Percentiles rank a stretch among this genome's conserved stretches.
phyloP scores from a whole-genome alignment of 2,329 filamentous ascomycete genomes.

The Stachybotrys chlorohalonatus region DNA sequence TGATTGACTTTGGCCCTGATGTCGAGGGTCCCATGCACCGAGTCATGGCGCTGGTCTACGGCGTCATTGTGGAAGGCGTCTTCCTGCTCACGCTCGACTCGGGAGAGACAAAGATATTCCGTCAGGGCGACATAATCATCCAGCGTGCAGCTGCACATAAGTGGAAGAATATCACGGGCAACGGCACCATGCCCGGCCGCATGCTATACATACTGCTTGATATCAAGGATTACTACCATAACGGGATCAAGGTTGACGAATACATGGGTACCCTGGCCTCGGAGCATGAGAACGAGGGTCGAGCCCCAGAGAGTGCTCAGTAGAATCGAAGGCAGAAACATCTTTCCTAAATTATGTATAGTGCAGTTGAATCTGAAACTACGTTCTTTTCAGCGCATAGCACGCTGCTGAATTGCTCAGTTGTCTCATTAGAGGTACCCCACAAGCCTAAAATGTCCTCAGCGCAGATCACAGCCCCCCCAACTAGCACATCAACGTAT shows the following conservation, averaged over 20 bases:
- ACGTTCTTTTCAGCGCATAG: no score
- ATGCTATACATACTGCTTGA: constrained; percentile 4
- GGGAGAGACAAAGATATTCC: constrained; percentile 36
- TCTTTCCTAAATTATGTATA: no score
- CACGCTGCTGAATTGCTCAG: no score
- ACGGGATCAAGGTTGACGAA: neutral
- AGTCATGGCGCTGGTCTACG: constrained; percentile 45
- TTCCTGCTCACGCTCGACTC: constrained; percentile 42
- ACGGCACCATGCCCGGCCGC: constrained; percentile 3
- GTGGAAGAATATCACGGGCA: constrained; percentile 32
- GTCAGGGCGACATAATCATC: constrained; percentile 43
- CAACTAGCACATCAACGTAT: no score
- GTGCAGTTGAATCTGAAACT: no score
- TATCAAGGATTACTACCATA: neutral
- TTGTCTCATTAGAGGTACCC: no score
- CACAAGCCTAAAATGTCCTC: no score
- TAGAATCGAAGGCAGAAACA: no score
- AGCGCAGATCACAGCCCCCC: no score
- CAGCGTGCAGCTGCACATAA: constrained; percentile 47
- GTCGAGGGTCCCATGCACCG: constrained; percentile 36
- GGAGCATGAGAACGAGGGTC: neutral
- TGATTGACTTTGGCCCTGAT: constrained; percentile 37
- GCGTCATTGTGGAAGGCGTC: constrained; percentile 43
- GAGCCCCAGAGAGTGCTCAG: no score
- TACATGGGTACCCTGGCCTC: neutral